Base-by-base conservation (phyloP, 2,329 filamentous ascomycete species). In the Aspergillus latus region DNA sequence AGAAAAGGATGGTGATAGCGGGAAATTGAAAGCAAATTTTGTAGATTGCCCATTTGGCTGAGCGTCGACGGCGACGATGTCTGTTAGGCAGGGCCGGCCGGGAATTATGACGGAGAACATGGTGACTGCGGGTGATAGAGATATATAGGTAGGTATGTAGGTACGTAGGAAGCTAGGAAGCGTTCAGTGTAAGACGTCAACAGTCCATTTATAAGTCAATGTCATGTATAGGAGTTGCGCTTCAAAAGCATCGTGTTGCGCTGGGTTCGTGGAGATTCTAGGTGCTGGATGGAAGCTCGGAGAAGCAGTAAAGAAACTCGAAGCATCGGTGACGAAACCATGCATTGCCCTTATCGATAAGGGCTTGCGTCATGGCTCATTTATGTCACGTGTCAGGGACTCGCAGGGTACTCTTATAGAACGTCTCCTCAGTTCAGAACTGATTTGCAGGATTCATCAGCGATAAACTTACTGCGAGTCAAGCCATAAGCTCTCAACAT, bases 1-100 rank as follows among this genome's bases (percentile, higher is more conserved):
- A 52, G 78, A 80, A 72, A 88, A 86, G 4, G 78, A 66, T 1
- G 84, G 82, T 28, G 72, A 67, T 5, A 82, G 72, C 13, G 88
- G 86, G 72, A 94, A 91, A 51, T 84, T 76, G 73, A 88, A 86
- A 50, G 84, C 82, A 71, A 85, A 86, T 71, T 88, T 85, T 2
- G 83, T 84, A 42, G 81, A 75, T 58, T 82, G 82, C 53, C 82
- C 75, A 30, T 78, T 79, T 42, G 80, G 78, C 54, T 83, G 81
- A 51, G 81, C 69, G 30, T 79, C 78, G 32, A 82, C 68, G 21
- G 74, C 70, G 57, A 73, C 66, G 36, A 84, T 80, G 59, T 84
- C 77, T 44, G 83, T 83, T 59, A 86, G 77, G 62, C 85, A 79
- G 6, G 84, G 84, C 26, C 84, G 78, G 57, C 83, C 82, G 42